Percentiles rank a stretch among this genome's conserved stretches.
Evolutionary conservation across 2,329 filamentous ascomycete genomes (phyloP).

Genomic region (Zasmidium cellare): DNA sequence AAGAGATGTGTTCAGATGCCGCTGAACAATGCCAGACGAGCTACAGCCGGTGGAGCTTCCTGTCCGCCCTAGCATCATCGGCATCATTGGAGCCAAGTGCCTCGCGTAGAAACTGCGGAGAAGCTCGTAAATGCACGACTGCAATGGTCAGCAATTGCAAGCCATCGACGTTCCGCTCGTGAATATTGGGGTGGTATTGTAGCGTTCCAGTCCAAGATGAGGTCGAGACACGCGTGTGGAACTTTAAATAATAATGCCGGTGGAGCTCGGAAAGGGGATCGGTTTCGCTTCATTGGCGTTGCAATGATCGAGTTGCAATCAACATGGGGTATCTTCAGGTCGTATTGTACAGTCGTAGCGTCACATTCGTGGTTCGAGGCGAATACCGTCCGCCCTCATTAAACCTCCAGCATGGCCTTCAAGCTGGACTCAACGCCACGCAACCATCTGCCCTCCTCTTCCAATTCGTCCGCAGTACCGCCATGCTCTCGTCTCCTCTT

Average conservation of each 20-base stretch:
- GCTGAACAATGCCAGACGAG: neutral
- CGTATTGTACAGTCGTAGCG: neutral
- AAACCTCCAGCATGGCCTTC: slow-evolving; percentile 62
- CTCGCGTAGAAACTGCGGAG: slow-evolving; percentile 2
- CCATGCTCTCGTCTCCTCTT: slow-evolving; percentile 66
- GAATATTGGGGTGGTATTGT: neutral
- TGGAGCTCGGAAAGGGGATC: neutral
- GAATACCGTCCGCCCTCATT: slow-evolving; percentile 7
- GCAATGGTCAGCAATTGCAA: neutral
- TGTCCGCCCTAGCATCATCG: neutral
- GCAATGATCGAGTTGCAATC: slow-evolving; percentile 1
- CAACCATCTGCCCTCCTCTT: slow-evolving; percentile 75
- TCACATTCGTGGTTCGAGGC: neutral
- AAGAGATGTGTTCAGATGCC: slow-evolving; percentile 2
- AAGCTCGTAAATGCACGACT: neutral
- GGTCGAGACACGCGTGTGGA: neutral
- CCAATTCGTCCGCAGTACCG: slow-evolving; percentile 69
- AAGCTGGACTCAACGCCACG: slow-evolving; percentile 66
- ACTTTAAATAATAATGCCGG: neutral
- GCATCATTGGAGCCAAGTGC: neutral
- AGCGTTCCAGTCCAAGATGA: neutral
- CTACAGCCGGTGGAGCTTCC: slow-evolving; percentile 4
- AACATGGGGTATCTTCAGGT: neutral
- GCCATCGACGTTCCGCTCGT: neutral
- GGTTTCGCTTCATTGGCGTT: neutral